Evolutionary conservation across 768 basidiomycete genomes (phyloP).

Genomic region (Collybia sordida): DNA sequence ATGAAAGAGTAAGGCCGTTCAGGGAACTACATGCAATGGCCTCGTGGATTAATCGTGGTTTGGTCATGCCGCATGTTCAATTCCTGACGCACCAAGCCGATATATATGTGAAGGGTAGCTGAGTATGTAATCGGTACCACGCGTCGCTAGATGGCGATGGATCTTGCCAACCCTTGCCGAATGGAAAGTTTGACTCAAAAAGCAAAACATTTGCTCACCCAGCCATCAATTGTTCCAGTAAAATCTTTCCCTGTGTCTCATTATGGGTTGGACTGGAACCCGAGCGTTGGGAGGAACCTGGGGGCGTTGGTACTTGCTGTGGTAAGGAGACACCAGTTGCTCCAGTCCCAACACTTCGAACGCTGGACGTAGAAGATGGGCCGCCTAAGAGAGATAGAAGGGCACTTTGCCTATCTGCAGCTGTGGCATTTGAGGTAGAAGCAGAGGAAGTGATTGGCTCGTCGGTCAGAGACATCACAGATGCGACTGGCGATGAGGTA

Average conservation of each 20-base stretch:
- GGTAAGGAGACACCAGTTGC: slow-evolving; percentile 28
- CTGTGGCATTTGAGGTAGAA: slow-evolving; percentile 39
- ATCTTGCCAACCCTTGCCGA: neutral
- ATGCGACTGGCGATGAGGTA: slow-evolving; percentile 34
- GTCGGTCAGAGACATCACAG: slow-evolving; percentile 44
- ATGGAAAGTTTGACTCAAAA: neutral
- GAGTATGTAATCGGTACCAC: slow-evolving; percentile 1
- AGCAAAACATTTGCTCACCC: slow-evolving; percentile 49
- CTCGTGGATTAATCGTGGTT: slow-evolving; percentile 12
- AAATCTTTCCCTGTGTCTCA: slow-evolving; percentile 69
- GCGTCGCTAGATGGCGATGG: neutral
- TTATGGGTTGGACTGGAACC: slow-evolving; percentile 52
- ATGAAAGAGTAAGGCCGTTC: no score
- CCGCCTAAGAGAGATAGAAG: slow-evolving; percentile 69
- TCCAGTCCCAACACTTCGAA: slow-evolving; percentile 21
- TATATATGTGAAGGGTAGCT: slow-evolving; percentile 4
- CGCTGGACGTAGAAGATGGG: slow-evolving; percentile 32
- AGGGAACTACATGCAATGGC: slow-evolving; percentile 17
- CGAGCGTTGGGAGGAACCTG: slow-evolving; percentile 56
- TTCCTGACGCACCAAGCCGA: neutral
- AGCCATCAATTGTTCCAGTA: slow-evolving; percentile 80
- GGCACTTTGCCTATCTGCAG: slow-evolving; percentile 72
- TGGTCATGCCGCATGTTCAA: slow-evolving; percentile 6
- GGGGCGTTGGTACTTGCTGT: slow-evolving; percentile 72
- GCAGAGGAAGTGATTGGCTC: slow-evolving; percentile 44